Evolutionary conservation across 257 asterid genomes (phyloP).

Genomic region (Ballota nigra): DNA sequence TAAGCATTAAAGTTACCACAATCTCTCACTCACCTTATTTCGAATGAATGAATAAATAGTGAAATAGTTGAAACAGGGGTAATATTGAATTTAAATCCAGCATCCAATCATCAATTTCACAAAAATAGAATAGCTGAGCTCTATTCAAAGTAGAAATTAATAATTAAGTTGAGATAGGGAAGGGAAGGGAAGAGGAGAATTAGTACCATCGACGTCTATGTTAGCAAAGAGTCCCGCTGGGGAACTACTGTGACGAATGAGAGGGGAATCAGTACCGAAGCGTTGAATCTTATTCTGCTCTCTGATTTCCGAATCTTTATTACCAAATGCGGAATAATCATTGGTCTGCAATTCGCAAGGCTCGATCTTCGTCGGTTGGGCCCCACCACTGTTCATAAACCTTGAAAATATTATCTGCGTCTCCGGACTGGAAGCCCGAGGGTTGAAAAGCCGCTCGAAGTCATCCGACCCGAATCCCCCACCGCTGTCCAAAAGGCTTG

Average conservation of each 20-base stretch:
- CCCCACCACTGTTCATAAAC: constrained; percentile 22
- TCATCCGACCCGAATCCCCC: constrained; percentile 57
- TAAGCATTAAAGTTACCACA: too few relatives aligned
- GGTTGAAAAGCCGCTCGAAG: constrained; percentile 50
- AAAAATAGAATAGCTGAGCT: too few relatives aligned
- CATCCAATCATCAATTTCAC: too few relatives aligned
- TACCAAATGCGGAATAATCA: constrained; percentile 12
- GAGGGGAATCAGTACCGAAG: constrained; percentile 26
- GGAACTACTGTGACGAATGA: constrained; percentile 72
- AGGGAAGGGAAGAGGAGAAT: too few relatives aligned
- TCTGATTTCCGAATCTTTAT: not conserved
- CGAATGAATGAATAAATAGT: too few relatives aligned
- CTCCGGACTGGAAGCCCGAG: constrained; percentile 47
- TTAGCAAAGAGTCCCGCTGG: constrained; percentile 78
- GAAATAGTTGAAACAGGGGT: too few relatives aligned
- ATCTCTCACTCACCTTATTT: too few relatives aligned
- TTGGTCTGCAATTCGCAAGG: constrained; percentile 24
- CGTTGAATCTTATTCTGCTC: constrained; percentile 37
- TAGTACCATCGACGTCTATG: constrained; percentile 50
- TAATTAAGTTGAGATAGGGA: too few relatives aligned
- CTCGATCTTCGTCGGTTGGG: constrained; percentile 40
- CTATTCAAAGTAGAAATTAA: too few relatives aligned
- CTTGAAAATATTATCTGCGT: constrained; percentile 38
- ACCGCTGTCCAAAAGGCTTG: constrained; percentile 37
- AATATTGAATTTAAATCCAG: too few relatives aligned